phyloP scores from a whole-genome alignment of 805 yeast genomes.

The Starmerella gropengiesseri region DNA sequence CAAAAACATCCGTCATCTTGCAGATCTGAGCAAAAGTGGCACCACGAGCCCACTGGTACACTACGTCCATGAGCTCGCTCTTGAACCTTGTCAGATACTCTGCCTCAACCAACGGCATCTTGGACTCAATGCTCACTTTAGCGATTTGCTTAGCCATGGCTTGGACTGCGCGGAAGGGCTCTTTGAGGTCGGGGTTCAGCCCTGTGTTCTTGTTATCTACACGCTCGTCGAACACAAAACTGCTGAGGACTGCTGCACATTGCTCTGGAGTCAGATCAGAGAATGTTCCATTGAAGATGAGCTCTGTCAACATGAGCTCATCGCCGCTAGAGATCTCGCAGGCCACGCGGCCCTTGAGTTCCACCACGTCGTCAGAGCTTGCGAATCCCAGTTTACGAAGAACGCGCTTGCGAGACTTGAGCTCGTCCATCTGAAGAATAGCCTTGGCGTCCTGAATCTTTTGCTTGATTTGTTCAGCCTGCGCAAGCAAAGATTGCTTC shows the following conservation, averaged over 20 bases:
- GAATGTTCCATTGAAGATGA: constrained; percentile 91
- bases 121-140: constrained; percentile 76
- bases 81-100: constrained; percentile 88
- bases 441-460: constrained; percentile 78
- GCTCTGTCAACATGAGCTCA: constrained; percentile 87
- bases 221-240: constrained; percentile 95
- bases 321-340: constrained; percentile 61
- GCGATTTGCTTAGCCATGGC: constrained; percentile 90
- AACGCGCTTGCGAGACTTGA: constrained; percentile 86
- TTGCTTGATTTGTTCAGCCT: constrained; percentile 48
- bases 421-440: constrained; percentile 85
- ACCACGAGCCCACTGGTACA: constrained; percentile 92
- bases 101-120: constrained; percentile 78
- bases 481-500: constrained; percentile 51
- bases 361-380: constrained; percentile 78
- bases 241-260: constrained; percentile 81
- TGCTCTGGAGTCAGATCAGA: constrained; percentile 80
- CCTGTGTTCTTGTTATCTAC: constrained; percentile 69
- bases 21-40: constrained; percentile 93
- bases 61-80: constrained; percentile 93
- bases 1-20: constrained; percentile 97
- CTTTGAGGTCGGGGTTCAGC: constrained; percentile 79
- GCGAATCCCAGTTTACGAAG: constrained; percentile 85
- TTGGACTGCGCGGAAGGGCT: constrained; percentile 77
- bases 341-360: constrained; percentile 88